Evolutionary conservation across 2,329 filamentous ascomycete genomes (phyloP).

Genomic region (Fusarium siculi): DNA sequence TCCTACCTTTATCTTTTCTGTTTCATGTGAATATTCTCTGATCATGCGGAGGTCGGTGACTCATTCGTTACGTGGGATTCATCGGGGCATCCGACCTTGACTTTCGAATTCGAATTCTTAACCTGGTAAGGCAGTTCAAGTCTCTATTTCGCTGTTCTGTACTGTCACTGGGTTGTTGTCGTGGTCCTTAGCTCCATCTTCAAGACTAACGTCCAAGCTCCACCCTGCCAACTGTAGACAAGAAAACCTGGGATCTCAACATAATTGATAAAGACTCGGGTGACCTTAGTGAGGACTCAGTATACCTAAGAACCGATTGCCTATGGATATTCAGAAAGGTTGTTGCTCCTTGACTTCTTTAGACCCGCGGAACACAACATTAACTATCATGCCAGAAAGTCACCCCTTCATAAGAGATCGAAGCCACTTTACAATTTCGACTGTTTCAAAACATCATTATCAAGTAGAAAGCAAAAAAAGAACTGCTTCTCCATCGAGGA

Average conservation of each 20-base stretch:
- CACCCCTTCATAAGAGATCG: accelerated
- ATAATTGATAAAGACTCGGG: too few relatives aligned
- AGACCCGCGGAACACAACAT: background rate
- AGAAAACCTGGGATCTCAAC: background rate
- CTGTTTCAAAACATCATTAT: accelerated
- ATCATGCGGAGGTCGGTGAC: too few relatives aligned
- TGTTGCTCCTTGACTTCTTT: background rate
- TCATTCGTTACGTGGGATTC: background rate
- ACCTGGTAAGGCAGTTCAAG: too few relatives aligned
- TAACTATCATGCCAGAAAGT: background rate
- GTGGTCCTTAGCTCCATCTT: background rate
- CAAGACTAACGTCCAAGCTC: background rate
- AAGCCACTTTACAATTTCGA: background rate
- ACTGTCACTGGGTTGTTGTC: too few relatives aligned
- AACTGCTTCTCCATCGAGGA: accelerated
- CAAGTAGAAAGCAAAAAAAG: accelerated
- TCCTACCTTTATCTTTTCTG: accelerated
- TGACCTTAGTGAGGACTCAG: background rate
- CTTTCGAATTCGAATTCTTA: too few relatives aligned
- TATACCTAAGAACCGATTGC: accelerated
- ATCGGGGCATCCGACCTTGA: background rate
- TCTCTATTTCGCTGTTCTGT: too few relatives aligned
- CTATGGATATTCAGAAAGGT: background rate
- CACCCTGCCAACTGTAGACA: background rate
- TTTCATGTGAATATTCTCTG: background rate